phyloP scores from a whole-genome alignment of 1,284 basidiomycete genomes.

The Inonotus obliquus region DNA sequence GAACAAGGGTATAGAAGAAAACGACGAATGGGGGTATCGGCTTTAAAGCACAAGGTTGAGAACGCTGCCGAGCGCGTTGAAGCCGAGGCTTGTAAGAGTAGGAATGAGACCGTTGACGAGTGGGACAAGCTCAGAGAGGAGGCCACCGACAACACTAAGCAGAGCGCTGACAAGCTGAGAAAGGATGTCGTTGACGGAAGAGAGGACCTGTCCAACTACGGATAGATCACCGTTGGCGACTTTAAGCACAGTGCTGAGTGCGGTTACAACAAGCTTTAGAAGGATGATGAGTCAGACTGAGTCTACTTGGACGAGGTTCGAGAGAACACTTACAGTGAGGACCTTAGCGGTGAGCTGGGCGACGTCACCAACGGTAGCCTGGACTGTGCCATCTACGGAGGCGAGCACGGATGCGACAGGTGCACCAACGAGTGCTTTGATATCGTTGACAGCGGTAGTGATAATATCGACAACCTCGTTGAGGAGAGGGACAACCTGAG shows the following conservation, averaged over 20 bases:
- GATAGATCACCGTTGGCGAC: conserved; percentile 27
- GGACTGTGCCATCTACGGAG: conserved; percentile 26
- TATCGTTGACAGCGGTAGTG: conserved; percentile 26
- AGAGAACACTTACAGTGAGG: conserved; percentile 19
- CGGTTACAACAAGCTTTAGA: conserved; percentile 31
- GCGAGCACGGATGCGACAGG: conserved; percentile 30
- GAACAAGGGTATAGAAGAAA: background rate
- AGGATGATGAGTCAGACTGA: background rate
- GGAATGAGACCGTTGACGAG: conserved; percentile 21
- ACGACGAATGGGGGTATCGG: background rate
- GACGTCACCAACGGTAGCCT: conserved; percentile 29
- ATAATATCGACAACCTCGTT: conserved; percentile 30
- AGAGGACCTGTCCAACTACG: conserved; percentile 27
- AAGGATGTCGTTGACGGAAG: conserved; percentile 29
- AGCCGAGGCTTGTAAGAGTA: conserved; percentile 5
- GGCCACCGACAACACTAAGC: conserved; percentile 20
- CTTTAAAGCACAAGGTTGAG: conserved; percentile 13
- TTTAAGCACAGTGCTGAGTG: conserved; percentile 33
- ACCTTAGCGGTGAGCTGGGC: conserved; percentile 29
- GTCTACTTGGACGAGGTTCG: background rate
- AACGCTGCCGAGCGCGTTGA: conserved; percentile 12
- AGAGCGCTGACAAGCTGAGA: conserved; percentile 30
- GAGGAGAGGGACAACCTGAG: conserved; percentile 27
- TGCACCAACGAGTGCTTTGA: conserved; percentile 33
- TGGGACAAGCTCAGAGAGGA: conserved; percentile 20